Percentiles rank a stretch among this genome's conserved stretches.
Evolutionary conservation across 345 rosid genomes (phyloP).

Genomic region (Hypericum androsaemum): DNA sequence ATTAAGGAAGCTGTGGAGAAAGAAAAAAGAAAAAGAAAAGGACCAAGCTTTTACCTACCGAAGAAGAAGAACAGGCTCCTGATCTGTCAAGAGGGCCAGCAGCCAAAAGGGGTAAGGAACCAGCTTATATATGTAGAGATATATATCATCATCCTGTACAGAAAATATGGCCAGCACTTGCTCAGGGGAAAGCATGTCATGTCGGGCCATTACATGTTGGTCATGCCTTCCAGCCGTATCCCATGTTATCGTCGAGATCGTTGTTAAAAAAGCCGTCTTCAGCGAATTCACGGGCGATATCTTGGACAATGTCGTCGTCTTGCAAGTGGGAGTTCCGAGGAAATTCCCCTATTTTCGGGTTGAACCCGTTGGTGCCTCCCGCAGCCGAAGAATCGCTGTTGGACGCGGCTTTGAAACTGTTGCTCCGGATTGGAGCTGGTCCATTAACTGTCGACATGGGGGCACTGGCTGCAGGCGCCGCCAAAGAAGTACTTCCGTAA

Average conservation of each 20-base stretch:
- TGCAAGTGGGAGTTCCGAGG: constrained; percentile 41
- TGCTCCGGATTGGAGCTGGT: constrained; percentile 46
- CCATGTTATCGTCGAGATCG: constrained; percentile 56
- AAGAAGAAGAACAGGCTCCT: constrained; percentile 21
- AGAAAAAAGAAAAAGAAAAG: background rate
- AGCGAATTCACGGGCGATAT: constrained; percentile 52
- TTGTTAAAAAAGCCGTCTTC: constrained; percentile 55
- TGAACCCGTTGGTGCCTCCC: constrained; percentile 34
- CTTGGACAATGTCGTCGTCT: constrained; percentile 57
- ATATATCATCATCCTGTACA: constrained; percentile 43
- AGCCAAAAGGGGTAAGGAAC: constrained; percentile 12
- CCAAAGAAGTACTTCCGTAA: constrained; percentile 31
- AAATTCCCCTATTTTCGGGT: constrained; percentile 37
- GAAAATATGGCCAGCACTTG: constrained; percentile 15
- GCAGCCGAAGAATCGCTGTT: constrained; percentile 52
- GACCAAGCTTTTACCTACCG: constrained; percentile 23
- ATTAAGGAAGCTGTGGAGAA: background rate
- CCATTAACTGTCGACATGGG: constrained; percentile 30
- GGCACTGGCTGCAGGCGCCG: constrained; percentile 28
- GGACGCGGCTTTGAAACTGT: constrained; percentile 50
- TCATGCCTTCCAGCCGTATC: constrained; percentile 60
- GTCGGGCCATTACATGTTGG: constrained; percentile 18
- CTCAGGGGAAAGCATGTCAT: constrained; percentile 11
- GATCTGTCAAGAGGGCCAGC: constrained; percentile 34
- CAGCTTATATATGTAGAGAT: constrained; percentile 9